Conservation (phyloP, 352 stramenopile genomes). For the Nothophytophthora sp. region DNA sequence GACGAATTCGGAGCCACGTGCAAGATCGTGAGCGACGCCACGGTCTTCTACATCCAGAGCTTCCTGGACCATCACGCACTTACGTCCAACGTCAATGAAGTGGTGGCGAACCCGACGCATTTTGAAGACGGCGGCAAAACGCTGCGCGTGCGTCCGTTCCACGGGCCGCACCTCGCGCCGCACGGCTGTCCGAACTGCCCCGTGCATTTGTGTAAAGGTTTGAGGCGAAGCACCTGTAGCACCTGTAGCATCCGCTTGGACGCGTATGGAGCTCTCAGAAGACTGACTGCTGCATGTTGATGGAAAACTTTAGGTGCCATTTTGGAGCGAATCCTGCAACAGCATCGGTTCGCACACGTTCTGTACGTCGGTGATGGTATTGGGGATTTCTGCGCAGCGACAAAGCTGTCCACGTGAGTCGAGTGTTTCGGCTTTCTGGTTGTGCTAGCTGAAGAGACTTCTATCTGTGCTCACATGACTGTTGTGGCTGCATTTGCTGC, state of each 20-base stretch:
- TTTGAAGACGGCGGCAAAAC: conserved; percentile 13
- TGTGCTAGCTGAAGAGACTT: neutral
- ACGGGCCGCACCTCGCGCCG: conserved; percentile 20
- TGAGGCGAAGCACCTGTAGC: neutral
- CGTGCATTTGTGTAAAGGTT: conserved; percentile 68
- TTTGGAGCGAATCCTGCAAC: conserved; percentile 33
- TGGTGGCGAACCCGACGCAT: conserved; percentile 42
- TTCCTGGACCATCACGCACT: conserved; percentile 38
- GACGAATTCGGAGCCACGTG: conserved; percentile 29
- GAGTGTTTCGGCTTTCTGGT: neutral
- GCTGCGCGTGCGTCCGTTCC: conserved; percentile 41
- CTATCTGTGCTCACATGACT: too few relatives aligned
- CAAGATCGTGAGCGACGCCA: conserved; percentile 54
- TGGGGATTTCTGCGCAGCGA: conserved; percentile 53
- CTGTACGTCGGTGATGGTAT: conserved; percentile 57
- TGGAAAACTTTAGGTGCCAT: conserved; percentile 30
- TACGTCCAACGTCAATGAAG: conserved; percentile 24
- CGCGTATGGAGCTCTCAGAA: too few relatives aligned
- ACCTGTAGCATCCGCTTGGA: too few relatives aligned
- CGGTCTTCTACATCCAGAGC: conserved; percentile 47
- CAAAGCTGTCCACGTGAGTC: conserved; percentile 38
- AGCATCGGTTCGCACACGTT: conserved; percentile 34
- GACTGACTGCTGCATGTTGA: too few relatives aligned
- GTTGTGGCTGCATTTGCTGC: too few relatives aligned
- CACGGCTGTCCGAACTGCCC: conserved; percentile 50